Conservation (phyloP, 306 rosid species). For the Trifolium pratense region DNA sequence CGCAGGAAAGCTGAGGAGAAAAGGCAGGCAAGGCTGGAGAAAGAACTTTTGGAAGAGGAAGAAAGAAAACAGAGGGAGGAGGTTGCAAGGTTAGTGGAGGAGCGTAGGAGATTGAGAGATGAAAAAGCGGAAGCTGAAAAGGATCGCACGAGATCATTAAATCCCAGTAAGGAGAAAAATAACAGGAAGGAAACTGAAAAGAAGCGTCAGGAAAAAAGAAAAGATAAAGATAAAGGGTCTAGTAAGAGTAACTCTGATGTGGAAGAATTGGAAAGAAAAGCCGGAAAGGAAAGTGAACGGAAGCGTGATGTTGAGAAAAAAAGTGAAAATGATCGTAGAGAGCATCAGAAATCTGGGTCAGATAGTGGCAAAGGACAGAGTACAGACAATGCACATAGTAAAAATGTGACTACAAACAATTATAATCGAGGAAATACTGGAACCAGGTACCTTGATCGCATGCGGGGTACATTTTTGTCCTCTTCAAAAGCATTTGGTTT, state of each 20-base stretch:
- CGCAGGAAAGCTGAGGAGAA: constrained; percentile 99
- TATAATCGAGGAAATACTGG: constrained; percentile 70
- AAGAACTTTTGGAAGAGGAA: constrained; percentile 93
- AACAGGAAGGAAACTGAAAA: constrained; percentile 81
- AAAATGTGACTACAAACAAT: constrained; percentile 56
- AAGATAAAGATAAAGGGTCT: constrained; percentile 86
- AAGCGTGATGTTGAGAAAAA: constrained; percentile 77
- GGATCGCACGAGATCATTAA: constrained; percentile 62
- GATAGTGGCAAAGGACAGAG: constrained; percentile 64
- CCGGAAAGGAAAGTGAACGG: constrained; percentile 78
- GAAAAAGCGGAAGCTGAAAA: constrained; percentile 86
- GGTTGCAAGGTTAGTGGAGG: constrained; percentile 96
- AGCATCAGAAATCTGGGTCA: constrained; percentile 63
- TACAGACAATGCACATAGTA: constrained; percentile 61
- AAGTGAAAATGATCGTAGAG: constrained; percentile 68
- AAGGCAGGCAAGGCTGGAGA: constrained; percentile 95
- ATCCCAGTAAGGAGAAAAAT: constrained; percentile 62
- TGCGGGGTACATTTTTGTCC: constrained; percentile 88
- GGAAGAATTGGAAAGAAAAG: constrained; percentile 86
- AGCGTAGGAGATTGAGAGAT: constrained; percentile 90
- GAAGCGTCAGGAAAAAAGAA: constrained; percentile 87
- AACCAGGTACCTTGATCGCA: constrained; percentile 85
- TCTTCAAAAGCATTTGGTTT: constrained; percentile 94
- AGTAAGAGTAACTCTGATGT: constrained; percentile 97
- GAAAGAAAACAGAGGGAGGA: constrained; percentile 98